Percentiles rank a stretch among this genome's conserved stretches.
Evolutionary conservation across 495 filamentous ascomycete genomes (phyloP).

Genomic region (Melanomma pulvis-pyrius): DNA sequence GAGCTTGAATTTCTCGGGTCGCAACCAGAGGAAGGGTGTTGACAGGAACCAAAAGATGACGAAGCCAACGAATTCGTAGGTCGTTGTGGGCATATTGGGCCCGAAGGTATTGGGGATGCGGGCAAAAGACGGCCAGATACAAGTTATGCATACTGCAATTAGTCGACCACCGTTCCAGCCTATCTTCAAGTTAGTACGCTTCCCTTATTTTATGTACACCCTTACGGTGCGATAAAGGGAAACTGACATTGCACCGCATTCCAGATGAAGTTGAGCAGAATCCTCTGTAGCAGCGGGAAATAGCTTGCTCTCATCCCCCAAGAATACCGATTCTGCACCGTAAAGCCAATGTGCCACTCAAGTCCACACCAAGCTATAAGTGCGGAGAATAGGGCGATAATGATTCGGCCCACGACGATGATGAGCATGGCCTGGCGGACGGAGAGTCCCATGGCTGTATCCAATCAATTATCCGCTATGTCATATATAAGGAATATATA

Average conservation of each 20-base stretch:
- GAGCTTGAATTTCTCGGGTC: slow-evolving; percentile 50
- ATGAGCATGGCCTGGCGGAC: slow-evolving; percentile 46
- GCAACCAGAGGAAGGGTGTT: slow-evolving; percentile 47
- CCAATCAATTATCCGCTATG: slow-evolving; percentile 6
- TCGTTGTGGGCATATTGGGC: slow-evolving; percentile 46
- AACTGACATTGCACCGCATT: slow-evolving; percentile 35
- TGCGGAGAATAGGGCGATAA: slow-evolving; percentile 44
- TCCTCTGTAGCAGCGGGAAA: slow-evolving; percentile 35
- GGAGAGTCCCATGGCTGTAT: slow-evolving; percentile 42
- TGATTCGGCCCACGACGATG: slow-evolving; percentile 42
- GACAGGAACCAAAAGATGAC: slow-evolving; percentile 50
- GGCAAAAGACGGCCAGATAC: slow-evolving; percentile 51
- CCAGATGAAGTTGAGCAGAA: slow-evolving; percentile 40
- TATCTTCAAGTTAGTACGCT: neutral
- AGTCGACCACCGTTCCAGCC: slow-evolving; percentile 41
- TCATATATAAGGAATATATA: neutral
- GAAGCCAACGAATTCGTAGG: slow-evolving; percentile 50
- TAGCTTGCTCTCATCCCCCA: slow-evolving; percentile 42
- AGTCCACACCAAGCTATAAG: slow-evolving; percentile 47
- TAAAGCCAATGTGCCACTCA: slow-evolving; percentile 48
- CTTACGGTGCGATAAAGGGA: neutral
- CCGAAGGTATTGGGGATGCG: slow-evolving; percentile 49
- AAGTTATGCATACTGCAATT: slow-evolving; percentile 44
- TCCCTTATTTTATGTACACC: neutral
- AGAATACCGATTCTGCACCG: slow-evolving; percentile 45